These are phyloP conservation scores for Monosporascus sp. DNA, from an alignment of 2,329 filamentous ascomycete genomes.

Conservation along the genomic window DNA sequence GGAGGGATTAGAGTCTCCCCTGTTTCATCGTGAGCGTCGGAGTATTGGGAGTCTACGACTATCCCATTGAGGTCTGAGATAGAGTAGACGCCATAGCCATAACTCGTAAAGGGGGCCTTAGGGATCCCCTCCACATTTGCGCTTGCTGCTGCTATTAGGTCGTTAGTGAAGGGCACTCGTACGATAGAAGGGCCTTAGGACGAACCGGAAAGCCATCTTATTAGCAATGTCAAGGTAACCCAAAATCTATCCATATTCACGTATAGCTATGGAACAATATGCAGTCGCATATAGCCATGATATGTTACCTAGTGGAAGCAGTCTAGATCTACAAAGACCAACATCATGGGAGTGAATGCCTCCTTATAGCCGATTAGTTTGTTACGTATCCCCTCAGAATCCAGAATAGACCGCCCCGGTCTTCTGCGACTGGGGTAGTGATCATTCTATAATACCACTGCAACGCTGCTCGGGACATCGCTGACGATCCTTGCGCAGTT, in stretches of 20 bases:
- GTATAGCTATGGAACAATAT: neutral
- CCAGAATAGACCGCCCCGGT: too few species aligned
- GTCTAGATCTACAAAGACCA: too few species aligned
- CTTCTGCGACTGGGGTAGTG: too few species aligned
- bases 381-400: too few species aligned
- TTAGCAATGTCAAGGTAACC: neutral
- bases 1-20: slow-evolving; percentile 50
- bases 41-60: slow-evolving; percentile 38
- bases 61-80: slow-evolving; percentile 29
- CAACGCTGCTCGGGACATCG: too few species aligned
- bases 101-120: slow-evolving; percentile 27
- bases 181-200: neutral
- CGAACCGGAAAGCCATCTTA: neutral
- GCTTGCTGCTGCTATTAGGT: slow-evolving; percentile 12
- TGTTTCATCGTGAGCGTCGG: slow-evolving; percentile 33
- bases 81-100: slow-evolving; percentile 19
- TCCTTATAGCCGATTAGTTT: too few species aligned
- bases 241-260: neutral
- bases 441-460: too few species aligned
- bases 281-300: too few species aligned
- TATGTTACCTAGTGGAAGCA: too few species aligned
- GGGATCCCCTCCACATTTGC: slow-evolving; percentile 27
- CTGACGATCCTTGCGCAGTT: too few species aligned
- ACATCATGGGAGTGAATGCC: too few species aligned
- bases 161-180: neutral